Conservation (phyloP, 2,329 filamentous ascomycete species). For the Fusarium oligoseptatum region DNA sequence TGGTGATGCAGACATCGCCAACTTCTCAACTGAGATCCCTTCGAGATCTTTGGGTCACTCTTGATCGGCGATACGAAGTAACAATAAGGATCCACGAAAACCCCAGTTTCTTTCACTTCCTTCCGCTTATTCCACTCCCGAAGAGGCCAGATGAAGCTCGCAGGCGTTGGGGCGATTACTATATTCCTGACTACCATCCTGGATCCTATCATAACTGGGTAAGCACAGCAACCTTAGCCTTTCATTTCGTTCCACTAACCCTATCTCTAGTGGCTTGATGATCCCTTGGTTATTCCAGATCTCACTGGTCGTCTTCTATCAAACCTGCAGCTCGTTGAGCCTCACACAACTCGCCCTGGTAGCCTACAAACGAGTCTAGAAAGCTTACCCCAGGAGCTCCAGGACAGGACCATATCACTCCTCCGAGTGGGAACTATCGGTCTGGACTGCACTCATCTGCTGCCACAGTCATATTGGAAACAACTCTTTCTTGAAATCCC, state of each 20-base stretch:
- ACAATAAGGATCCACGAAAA: background rate
- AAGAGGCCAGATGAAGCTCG: background rate
- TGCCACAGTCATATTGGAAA: background rate
- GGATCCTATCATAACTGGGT: background rate
- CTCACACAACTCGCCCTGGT: background rate
- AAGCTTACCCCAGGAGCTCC: background rate
- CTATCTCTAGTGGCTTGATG: background rate
- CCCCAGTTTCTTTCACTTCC: background rate
- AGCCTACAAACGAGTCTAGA: background rate
- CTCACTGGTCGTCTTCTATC: background rate
- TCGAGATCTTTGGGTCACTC: background rate
- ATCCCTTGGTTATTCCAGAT: background rate
- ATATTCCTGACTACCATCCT: background rate
- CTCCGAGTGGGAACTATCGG: background rate
- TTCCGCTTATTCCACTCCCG: background rate
- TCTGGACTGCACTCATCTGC: background rate
- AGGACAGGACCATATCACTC: background rate
- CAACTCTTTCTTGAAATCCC: background rate
- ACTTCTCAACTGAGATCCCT: background rate
- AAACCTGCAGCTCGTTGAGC: background rate
- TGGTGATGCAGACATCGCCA: background rate
- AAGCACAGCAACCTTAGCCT: background rate
- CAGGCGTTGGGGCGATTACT: background rate
- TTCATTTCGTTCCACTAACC: background rate
- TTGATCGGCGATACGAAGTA: background rate